A percentile compares a stretch with the other conserved stretches of the same genome.
Conservation (phyloP, 129 eudicot genomes). For the Gnaphalium uliginosum region DNA sequence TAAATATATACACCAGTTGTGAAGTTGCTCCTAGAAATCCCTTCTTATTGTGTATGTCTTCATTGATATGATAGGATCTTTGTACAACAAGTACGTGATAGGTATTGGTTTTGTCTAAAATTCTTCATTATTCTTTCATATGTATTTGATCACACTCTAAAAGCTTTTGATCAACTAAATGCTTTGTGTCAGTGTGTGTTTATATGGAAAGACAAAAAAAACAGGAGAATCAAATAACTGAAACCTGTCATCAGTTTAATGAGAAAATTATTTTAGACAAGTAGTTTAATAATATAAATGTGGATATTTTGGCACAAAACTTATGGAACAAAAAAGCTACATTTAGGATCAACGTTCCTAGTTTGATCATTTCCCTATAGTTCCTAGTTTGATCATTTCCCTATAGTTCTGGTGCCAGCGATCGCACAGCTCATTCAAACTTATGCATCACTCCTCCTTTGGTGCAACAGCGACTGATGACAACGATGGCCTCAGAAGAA, state of each 20-base stretch:
- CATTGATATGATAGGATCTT: neutral
- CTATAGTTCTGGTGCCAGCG: neutral
- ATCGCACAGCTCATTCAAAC: neutral
- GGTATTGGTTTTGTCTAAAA: too few relatives aligned
- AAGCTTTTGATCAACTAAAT: too few relatives aligned
- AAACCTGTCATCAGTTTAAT: neutral
- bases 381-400: neutral
- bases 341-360: neutral
- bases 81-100: too few relatives aligned
- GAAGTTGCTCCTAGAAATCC: neutral
- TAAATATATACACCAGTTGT: too few relatives aligned
- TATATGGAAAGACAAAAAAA: neutral
- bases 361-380: neutral
- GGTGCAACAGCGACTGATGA: slow-evolving; percentile 38
- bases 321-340: neutral
- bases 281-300: neutral
- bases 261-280: neutral
- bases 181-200: neutral
- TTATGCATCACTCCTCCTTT: slow-evolving; percentile 40
- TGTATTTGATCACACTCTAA: neutral
- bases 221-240: neutral
- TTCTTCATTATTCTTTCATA: too few relatives aligned
- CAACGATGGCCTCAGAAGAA: slow-evolving; percentile 73
- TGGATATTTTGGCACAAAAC: neutral
- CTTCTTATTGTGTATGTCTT: neutral